Conservation (phyloP, 805 yeast species). For the Jamesozyma gamospora region DNA sequence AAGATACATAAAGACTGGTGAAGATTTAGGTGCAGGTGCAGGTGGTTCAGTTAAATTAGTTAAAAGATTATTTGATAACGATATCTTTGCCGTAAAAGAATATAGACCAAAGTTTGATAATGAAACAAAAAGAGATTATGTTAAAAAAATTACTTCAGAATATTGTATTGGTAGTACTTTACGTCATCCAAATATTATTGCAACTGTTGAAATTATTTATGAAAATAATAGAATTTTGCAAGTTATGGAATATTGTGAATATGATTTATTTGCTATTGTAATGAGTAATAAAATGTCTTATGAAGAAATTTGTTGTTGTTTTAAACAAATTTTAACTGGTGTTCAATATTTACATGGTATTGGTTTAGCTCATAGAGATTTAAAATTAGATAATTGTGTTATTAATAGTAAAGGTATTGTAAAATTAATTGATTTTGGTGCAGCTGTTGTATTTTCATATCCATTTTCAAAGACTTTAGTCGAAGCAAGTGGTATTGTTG, state of each 20-base stretch:
- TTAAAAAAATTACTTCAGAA: conserved; percentile 87
- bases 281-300: conserved; percentile 83
- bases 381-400: conserved; percentile 89
- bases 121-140: conserved; percentile 76
- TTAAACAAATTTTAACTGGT: conserved; percentile 76
- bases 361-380: conserved; percentile 87
- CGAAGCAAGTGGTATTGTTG: conserved; percentile 77
- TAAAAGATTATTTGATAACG: conserved; percentile 52
- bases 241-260: conserved; percentile 92
- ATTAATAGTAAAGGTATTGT: conserved; percentile 75
- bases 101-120: conserved; percentile 66
- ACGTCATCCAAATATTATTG: conserved; percentile 82
- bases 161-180: conserved; percentile 88
- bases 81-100: conserved; percentile 86
- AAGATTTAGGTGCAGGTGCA: conserved; percentile 87
- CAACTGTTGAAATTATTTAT: conserved; percentile 83
- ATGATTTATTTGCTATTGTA: conserved; percentile 85
- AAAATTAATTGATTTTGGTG: conserved; percentile 86
- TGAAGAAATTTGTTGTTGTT: conserved; percentile 78
- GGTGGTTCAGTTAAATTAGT: conserved; percentile 83
- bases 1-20: conserved; percentile 72
- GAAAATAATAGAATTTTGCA: conserved; percentile 81
- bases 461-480: conserved; percentile 67
- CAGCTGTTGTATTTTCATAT: conserved; percentile 84
- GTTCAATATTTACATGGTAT: conserved; percentile 69